These are phyloP conservation scores for Pseudoperonospora humuli DNA, from an alignment of 352 stramenopile genomes.

Conservation along the genomic window DNA sequence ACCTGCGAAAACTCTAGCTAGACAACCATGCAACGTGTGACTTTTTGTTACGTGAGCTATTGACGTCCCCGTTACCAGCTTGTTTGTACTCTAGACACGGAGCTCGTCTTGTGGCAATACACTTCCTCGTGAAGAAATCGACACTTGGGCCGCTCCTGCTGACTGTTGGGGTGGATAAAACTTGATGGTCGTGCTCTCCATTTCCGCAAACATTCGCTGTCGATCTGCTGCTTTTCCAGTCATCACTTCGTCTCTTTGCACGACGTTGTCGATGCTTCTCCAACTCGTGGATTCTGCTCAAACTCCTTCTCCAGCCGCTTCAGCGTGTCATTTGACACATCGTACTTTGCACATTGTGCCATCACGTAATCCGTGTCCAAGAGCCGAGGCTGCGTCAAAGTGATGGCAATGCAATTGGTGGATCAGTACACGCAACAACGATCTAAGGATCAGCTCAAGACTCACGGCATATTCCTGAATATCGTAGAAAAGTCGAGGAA, in stretches of 20 bases:
- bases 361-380: slow-evolving; percentile 19
- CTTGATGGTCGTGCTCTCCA: slow-evolving; percentile 6
- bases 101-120: slow-evolving; percentile 15
- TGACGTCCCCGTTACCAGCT: too few relatives aligned
- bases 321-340: slow-evolving; percentile 31
- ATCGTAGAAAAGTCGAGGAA: slow-evolving; percentile 70
- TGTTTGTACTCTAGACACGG: slow-evolving; percentile 8
- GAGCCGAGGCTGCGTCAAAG: slow-evolving; percentile 23
- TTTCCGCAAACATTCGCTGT: slow-evolving; percentile 5
- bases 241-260: neutral
- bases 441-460: neutral
- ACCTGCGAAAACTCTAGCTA: slow-evolving; percentile 57
- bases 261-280: slow-evolving; percentile 1
- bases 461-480: slow-evolving; percentile 53
- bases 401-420: neutral
- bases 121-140: neutral
- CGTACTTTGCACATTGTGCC: slow-evolving; percentile 21
- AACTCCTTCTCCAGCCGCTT: slow-evolving; percentile 26
- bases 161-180: slow-evolving; percentile 1
- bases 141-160: neutral
- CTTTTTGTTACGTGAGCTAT: too few relatives aligned
- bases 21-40: neutral
- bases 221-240: slow-evolving; percentile 1
- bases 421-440: neutral
- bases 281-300: slow-evolving; percentile 9